A percentile compares a stretch with the other conserved stretches of the same genome.
Conservation (phyloP, 768 basidiomycete genomes). For the Mycena filopes region DNA sequence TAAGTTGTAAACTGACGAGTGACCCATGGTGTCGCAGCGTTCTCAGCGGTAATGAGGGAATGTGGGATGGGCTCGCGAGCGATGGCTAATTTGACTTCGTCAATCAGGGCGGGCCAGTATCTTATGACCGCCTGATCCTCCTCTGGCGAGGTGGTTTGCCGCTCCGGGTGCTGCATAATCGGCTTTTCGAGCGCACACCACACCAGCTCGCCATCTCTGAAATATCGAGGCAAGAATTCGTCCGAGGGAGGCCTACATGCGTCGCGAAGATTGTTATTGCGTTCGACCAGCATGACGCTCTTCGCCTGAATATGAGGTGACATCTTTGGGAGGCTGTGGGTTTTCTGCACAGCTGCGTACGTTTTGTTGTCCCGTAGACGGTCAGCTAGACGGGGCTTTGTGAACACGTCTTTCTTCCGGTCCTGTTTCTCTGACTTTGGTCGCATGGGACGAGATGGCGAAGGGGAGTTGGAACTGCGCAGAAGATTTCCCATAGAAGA, state of each 20-base stretch:
- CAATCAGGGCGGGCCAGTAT: slow-evolving; percentile 81
- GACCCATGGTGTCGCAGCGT: slow-evolving; percentile 12
- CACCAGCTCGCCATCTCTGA: slow-evolving; percentile 74
- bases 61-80: slow-evolving; percentile 46
- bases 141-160: slow-evolving; percentile 20
- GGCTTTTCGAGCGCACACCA: slow-evolving; percentile 71
- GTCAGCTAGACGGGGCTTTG: slow-evolving; percentile 19
- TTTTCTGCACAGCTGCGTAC: slow-evolving; percentile 56
- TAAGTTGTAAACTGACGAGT: slow-evolving; percentile 49
- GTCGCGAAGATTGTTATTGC: slow-evolving; percentile 72
- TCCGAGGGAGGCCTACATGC: slow-evolving; percentile 55
- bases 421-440: slow-evolving; percentile 36
- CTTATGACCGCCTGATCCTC: slow-evolving; percentile 48
- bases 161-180: slow-evolving; percentile 54
- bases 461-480: slow-evolving; percentile 39
- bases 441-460: slow-evolving; percentile 40
- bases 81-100: slow-evolving; percentile 63
- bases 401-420: slow-evolving; percentile 26
- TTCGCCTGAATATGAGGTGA: slow-evolving; percentile 48
- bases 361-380: slow-evolving; percentile 14
- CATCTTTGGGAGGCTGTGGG: slow-evolving; percentile 42
- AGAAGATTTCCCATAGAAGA: slow-evolving; percentile 59
- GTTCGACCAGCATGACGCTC: slow-evolving; percentile 66
- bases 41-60: slow-evolving; percentile 5
- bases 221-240: slow-evolving; percentile 62